These are phyloP conservation scores for Leucocoprinus birnbaumii DNA, from an alignment of 768 basidiomycete species.

Conservation along the genomic window DNA sequence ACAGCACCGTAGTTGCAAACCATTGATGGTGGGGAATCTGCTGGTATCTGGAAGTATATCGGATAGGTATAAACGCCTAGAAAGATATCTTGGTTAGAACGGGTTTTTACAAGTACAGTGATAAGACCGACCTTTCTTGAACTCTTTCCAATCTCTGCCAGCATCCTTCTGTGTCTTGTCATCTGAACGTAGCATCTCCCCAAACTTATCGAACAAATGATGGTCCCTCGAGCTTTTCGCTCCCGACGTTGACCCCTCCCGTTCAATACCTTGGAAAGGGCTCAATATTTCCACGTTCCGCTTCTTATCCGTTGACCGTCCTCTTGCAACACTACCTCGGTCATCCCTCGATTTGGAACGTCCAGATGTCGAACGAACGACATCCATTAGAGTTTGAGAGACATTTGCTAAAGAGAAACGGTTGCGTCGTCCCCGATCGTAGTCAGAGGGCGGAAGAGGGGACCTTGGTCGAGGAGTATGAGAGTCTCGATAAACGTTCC, in stretches of 20 bases:
- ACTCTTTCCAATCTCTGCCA: constrained; percentile 71
- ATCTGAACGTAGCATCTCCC: constrained; percentile 29
- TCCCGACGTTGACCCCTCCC: constrained; percentile 21
- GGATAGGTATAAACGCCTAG: constrained; percentile 92
- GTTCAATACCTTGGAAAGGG: background rate
- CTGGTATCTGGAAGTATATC: constrained; percentile 85
- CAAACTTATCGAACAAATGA: constrained; percentile 27
- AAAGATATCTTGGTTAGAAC: constrained; percentile 1
- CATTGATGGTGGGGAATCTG: constrained; percentile 74
- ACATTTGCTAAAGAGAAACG: constrained; percentile 49
- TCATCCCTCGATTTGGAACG: constrained; percentile 4
- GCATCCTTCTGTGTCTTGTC: constrained; percentile 27
- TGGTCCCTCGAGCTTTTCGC: constrained; percentile 29
- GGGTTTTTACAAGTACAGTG: background rate
- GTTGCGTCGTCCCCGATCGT: constrained; percentile 14
- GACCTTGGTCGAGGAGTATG: constrained; percentile 2
- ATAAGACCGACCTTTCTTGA: constrained; percentile 65
- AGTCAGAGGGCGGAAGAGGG: constrained; percentile 2
- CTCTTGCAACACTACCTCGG: constrained; percentile 11
- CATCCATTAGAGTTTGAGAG: constrained; percentile 46
- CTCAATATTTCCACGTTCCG: background rate
- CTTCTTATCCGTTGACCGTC: constrained; percentile 25
- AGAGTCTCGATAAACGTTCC: background rate
- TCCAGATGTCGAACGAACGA: constrained; percentile 45
- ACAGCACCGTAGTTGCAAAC: constrained; percentile 75